Base-by-base conservation (phyloP, 495 filamentous ascomycete species). In the Neurospora sp. region DNA sequence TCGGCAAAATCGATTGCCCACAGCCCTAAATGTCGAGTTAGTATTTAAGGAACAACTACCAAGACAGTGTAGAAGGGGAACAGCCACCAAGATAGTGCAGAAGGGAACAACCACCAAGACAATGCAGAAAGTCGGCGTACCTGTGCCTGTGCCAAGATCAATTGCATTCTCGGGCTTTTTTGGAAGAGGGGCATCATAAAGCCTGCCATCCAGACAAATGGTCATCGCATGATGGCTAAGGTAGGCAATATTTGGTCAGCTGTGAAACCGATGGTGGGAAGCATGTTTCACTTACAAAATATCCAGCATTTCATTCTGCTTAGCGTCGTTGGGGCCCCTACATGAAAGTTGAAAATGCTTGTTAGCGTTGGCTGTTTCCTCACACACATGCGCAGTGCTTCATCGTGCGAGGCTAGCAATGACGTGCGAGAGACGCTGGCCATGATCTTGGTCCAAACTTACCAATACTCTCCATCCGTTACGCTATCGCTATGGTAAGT, bases 71-170 rank as follows among this genome's bases (percentile, higher is more conserved):
- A 31, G 31, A 31, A 31, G n/a, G 2, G 31, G 31, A 31, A 31
- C 31, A 31, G 0, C 31, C 31, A 31, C 31, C 31, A 31, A 31
- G 31, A 31, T n/a, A n/a, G n/a, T n/a, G n/a, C 1, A 31, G 31
- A 31, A 31, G 2, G 31, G 31, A 31, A 31, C 31, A 31, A 3
- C 31, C 31, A 31, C 31, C 31, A 31, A 31, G 31, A 31, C 2
- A 2, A 4, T 59, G 47, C 0, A 59, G 47, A 59, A 27, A 14
- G 20, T 7, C 5, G 47, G 20, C 9, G 47, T 73, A n/a, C 71
- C 73, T 35, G 73, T 75, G 59, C 72, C 90, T 1, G 89, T 90
- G 45, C 90, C 89, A 53, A 91, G 76, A 73, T 91, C 90, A 9
- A 92, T 80, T 9, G 88, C 83, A 35, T 84, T 84, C 71, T 87